A percentile compares a stretch with the other conserved stretches of the same genome.
phyloP scores from a whole-genome alignment of 2,329 filamentous ascomycete species.

The Colletotrichum trifolii region DNA sequence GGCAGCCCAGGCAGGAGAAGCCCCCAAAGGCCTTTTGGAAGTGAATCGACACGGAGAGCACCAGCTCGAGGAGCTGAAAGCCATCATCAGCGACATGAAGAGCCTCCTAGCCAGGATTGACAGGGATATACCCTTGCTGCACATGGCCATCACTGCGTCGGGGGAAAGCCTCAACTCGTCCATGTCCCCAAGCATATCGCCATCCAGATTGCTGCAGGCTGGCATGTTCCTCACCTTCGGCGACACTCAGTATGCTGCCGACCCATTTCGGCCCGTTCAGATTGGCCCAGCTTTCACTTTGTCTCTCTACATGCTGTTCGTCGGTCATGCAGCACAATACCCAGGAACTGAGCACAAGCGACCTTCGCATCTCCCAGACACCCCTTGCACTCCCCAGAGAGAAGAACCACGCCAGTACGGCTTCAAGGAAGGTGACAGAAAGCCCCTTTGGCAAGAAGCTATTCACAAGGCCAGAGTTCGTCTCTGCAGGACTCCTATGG shows the following conservation, averaged over 20 bases:
- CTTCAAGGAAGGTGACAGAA: conserved; percentile 65
- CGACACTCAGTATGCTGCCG: conserved; percentile 82
- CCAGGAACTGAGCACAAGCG: not conserved
- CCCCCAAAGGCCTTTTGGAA: conserved; percentile 54
- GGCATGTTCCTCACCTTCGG: conserved; percentile 90
- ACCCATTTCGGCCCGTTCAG: conserved; percentile 74
- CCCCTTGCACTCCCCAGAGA: not conserved
- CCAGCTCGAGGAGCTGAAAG: conserved; percentile 72
- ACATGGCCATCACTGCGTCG: conserved; percentile 92
- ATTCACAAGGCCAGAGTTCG: conserved; percentile 92
- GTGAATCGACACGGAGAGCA: conserved; percentile 59
- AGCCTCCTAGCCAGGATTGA: conserved; percentile 82
- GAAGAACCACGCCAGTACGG: conserved; percentile 48
- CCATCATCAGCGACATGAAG: conserved; percentile 81
- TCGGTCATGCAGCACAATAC: conserved; percentile 69
- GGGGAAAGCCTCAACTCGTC: conserved; percentile 87
- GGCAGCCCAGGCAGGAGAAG: conserved; percentile 73
- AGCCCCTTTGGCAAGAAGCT: conserved; percentile 92
- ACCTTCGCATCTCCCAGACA: not conserved
- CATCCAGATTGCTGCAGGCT: conserved; percentile 89
- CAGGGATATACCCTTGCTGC: conserved; percentile 90
- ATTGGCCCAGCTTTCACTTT: conserved; percentile 88
- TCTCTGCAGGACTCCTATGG: conserved; percentile 76
- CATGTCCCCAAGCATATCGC: conserved; percentile 85
- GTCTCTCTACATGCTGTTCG: conserved; percentile 95